phyloP scores from a whole-genome alignment of 176 grass and related monocot genomes.

The Musa beccarii region DNA sequence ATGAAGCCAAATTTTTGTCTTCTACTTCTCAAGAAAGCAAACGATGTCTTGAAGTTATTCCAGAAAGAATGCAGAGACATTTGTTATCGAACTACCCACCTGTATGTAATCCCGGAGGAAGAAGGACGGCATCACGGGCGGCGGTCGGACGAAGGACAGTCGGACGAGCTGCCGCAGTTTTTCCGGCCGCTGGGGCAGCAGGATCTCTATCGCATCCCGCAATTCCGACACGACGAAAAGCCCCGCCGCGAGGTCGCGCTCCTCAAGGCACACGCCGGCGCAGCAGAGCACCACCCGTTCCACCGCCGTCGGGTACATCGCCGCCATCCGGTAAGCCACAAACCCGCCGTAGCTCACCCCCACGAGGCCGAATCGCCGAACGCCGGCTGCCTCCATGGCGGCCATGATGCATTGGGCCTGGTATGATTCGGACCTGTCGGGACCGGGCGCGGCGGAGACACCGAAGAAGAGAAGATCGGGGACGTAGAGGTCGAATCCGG shows the following conservation, averaged over 20 bases:
- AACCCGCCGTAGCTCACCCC: constrained; percentile 89
- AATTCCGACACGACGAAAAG: constrained; percentile 58
- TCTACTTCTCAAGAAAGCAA: too few relatives aligned
- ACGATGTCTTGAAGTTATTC: background rate
- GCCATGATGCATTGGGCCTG: constrained; percentile 62
- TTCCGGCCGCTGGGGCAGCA: constrained; percentile 64
- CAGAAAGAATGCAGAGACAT: background rate
- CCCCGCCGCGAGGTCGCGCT: constrained; percentile 53
- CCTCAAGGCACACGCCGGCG: constrained; percentile 86
- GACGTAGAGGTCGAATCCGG: constrained; percentile 81
- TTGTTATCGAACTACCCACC: constrained; percentile 15
- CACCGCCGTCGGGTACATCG: constrained; percentile 55
- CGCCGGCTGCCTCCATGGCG: constrained; percentile 49
- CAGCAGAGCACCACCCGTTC: constrained; percentile 42
- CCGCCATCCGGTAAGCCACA: constrained; percentile 63
- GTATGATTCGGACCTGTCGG: constrained; percentile 64
- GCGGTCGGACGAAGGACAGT: constrained; percentile 67
- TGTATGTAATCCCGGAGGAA: constrained; percentile 89
- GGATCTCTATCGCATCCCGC: constrained; percentile 43
- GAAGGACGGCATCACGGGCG: constrained; percentile 68
- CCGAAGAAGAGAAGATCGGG: constrained; percentile 98
- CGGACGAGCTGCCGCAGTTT: constrained; percentile 65
- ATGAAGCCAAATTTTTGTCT: too few relatives aligned
- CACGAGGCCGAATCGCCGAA: constrained; percentile 39
- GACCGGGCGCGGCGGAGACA: constrained; percentile 35